These are phyloP conservation scores for Cyanodermella asteris DNA, from an alignment of 2,329 filamentous ascomycete genomes.

Conservation along the genomic window DNA sequence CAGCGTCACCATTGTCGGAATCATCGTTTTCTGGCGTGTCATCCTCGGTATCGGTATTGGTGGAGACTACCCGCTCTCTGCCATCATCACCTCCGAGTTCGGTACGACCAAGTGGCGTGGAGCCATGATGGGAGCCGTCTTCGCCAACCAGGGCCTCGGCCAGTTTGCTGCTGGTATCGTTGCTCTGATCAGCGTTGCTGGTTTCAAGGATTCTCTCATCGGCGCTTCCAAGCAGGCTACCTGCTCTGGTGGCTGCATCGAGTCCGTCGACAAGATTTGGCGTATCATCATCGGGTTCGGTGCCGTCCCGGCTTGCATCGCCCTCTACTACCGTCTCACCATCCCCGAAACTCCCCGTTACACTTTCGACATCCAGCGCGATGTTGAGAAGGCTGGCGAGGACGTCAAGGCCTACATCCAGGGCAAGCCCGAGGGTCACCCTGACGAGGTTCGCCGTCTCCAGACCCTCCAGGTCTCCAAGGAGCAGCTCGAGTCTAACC, in stretches of 20 bases:
- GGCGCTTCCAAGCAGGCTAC: constrained; percentile 27
- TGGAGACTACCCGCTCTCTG: constrained; percentile 58
- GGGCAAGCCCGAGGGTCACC: constrained; percentile 38
- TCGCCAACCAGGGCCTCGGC: constrained; percentile 71
- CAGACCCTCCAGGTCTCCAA: constrained; percentile 31
- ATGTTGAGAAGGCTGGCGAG: constrained; percentile 49
- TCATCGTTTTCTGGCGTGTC: constrained; percentile 37
- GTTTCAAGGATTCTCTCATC: constrained; percentile 43
- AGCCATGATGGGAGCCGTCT: constrained; percentile 71
- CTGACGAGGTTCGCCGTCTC: constrained; percentile 46
- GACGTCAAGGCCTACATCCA: constrained; percentile 56
- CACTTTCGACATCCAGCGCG: constrained; percentile 60
- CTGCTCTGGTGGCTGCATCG: constrained; percentile 42
- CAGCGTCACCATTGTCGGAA: constrained; percentile 31
- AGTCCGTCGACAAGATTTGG: constrained; percentile 77
- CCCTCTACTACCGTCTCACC: constrained; percentile 67
- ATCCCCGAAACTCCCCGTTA: constrained; percentile 78
- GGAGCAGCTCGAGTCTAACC: constrained; percentile 37
- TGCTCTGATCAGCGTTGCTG: constrained; percentile 50
- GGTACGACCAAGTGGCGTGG: constrained; percentile 69
- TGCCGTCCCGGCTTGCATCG: constrained; percentile 57
- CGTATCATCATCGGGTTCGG: constrained; percentile 60
- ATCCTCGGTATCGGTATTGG: constrained; percentile 9
- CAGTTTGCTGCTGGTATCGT: constrained; percentile 57
- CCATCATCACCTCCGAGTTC: constrained; percentile 73